Percentiles rank a stretch among this genome's conserved stretches.
Conservation (phyloP, 139 green algal genomes). For the Monoraphidium neglectum region DNA sequence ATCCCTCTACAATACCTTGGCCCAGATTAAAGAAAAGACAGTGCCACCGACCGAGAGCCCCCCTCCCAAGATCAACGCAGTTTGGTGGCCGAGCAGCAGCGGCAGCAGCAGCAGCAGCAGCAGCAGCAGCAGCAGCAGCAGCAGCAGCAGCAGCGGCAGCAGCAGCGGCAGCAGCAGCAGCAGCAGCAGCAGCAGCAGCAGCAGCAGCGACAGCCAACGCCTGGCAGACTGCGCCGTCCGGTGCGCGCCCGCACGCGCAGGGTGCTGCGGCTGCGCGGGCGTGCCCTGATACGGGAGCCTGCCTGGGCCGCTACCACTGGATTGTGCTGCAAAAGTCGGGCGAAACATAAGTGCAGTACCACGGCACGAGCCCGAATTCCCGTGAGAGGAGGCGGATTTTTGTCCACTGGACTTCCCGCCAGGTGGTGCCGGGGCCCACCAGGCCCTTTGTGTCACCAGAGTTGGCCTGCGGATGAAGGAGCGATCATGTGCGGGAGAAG, state of each 20-base stretch:
- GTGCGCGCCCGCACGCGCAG: too few species aligned
- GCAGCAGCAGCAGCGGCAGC: constrained; percentile 6
- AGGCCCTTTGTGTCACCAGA: constrained; percentile 34
- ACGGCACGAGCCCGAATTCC: constrained; percentile 18
- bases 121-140: background rate
- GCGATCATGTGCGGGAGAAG: background rate
- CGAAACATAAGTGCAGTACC: constrained; percentile 32
- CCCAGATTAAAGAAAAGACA: too few species aligned
- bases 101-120: background rate
- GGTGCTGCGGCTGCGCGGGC: background rate
- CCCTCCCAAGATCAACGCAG: too few species aligned
- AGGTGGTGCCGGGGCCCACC: constrained; percentile 22
- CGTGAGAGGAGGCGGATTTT: constrained; percentile 23
- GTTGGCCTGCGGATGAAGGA: too few species aligned
- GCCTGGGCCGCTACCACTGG: background rate
- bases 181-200: too few species aligned
- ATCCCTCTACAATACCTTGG: too few species aligned
- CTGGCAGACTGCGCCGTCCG: background rate
- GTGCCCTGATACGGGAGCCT: background rate
- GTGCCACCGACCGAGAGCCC: too few species aligned
- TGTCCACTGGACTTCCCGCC: constrained; percentile 26
- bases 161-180: constrained; percentile 1
- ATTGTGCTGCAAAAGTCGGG: background rate
- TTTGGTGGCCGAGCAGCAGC: constrained; percentile 12
- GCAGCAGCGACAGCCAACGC: too few species aligned